phyloP scores from a whole-genome alignment of 2,329 filamentous ascomycete species.

The Penicillium sumatraense region DNA sequence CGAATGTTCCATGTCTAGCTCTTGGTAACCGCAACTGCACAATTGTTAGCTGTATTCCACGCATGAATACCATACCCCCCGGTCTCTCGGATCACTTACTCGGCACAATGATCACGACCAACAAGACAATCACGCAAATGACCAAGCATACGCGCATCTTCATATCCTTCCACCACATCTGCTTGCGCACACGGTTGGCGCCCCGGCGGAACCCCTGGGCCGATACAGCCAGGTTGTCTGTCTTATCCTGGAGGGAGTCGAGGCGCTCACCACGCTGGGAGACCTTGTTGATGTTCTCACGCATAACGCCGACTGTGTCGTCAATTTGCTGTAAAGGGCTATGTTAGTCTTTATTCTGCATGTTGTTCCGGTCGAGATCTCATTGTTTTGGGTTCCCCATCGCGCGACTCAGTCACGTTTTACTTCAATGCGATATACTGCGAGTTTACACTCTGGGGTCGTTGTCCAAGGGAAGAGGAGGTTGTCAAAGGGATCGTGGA shows the following conservation, averaged over 20 bases:
- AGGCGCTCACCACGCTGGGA: conserved; percentile 89
- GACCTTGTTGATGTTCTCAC: conserved; percentile 96
- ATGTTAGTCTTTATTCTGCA: conserved; percentile 32
- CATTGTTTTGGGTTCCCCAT: background rate
- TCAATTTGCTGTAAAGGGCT: conserved; percentile 80
- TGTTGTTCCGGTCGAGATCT: background rate
- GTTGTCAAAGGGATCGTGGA: background rate
- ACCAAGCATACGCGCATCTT: conserved; percentile 99
- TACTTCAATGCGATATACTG: background rate
- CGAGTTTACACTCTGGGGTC: background rate
- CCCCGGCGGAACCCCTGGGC: conserved; percentile 95
- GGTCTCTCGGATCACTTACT: conserved; percentile 62
- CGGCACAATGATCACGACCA: conserved; percentile 93
- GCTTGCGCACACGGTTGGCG: conserved; percentile 92
- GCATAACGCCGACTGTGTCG: conserved; percentile 92
- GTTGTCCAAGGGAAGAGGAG: background rate
- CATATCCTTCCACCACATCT: conserved; percentile 99
- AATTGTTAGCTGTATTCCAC: background rate
- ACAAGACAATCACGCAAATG: conserved; percentile 84
- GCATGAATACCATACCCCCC: background rate
- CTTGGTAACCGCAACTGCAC: conserved; percentile 5
- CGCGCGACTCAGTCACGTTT: background rate
- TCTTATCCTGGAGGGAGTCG: conserved; percentile 90
- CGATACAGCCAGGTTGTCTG: conserved; percentile 85
- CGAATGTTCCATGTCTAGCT: background rate